Evolutionary conservation across 306 rosid species (phyloP).

Genomic region (Hylodesmum podocarpum): DNA sequence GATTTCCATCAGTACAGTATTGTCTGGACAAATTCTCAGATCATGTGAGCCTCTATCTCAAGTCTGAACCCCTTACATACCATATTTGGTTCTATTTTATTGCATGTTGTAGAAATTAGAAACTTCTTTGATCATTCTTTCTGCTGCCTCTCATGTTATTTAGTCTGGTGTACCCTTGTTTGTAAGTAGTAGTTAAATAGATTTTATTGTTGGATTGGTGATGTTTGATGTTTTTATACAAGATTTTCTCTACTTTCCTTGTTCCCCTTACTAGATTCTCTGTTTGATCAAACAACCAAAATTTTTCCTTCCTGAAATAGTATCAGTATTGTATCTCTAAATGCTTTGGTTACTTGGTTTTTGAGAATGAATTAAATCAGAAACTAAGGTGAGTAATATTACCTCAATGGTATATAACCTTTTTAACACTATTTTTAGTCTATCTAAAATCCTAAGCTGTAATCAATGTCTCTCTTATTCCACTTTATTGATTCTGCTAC

Average conservation of each 20-base stretch:
- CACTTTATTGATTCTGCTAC: neutral
- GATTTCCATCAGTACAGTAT: slow-evolving; percentile 82
- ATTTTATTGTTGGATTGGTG: slow-evolving; percentile 13
- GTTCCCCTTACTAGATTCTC: slow-evolving; percentile 16
- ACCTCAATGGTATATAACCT: neutral
- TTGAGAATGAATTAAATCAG: neutral
- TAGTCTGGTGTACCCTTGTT: neutral
- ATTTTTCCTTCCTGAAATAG: neutral
- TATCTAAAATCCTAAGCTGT: neutral
- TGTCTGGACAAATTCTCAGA: slow-evolving; percentile 82
- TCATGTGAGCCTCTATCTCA: slow-evolving; percentile 62
- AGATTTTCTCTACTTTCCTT: neutral
- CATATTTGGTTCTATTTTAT: slow-evolving; percentile 30
- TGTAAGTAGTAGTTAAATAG: neutral
- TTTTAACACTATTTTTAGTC: neutral
- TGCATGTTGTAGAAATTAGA: neutral
- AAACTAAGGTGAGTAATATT: neutral
- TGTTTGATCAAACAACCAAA: slow-evolving; percentile 37
- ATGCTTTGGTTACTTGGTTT: neutral
- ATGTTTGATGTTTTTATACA: neutral
- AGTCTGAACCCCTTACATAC: slow-evolving; percentile 6
- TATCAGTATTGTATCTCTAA: neutral
- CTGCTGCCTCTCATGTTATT: neutral
- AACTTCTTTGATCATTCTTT: neutral
- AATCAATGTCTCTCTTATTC: neutral